phyloP scores from a whole-genome alignment of 108 stramenopile genomes.

The Chaetoceros tenuissimus region DNA sequence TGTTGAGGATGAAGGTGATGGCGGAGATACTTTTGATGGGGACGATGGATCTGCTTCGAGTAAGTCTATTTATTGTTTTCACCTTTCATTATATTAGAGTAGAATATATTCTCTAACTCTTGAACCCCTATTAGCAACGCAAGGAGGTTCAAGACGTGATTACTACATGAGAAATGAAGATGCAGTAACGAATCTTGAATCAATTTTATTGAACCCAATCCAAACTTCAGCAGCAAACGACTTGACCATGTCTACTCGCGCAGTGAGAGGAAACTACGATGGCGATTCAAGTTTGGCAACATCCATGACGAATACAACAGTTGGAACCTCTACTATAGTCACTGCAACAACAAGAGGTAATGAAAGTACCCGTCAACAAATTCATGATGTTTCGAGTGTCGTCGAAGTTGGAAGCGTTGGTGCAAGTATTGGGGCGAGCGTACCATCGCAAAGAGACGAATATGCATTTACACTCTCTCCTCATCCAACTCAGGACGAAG shows the following conservation, averaged over 20 bases:
- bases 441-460: background rate
- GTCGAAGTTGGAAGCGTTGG: background rate
- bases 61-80: constrained; percentile 10
- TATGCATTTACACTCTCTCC: background rate
- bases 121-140: constrained; percentile 6
- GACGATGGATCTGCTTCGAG: constrained; percentile 31
- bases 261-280: constrained; percentile 29
- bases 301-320: constrained; percentile 30
- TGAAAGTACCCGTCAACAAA: background rate
- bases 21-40: constrained; percentile 4
- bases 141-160: constrained; percentile 7
- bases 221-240: constrained; percentile 15
- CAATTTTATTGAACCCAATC: constrained; percentile 37
- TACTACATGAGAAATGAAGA: constrained; percentile 2
- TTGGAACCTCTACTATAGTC: constrained; percentile 16
- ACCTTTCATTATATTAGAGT: background rate
- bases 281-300: constrained; percentile 42
- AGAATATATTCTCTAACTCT: background rate
- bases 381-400: background rate
- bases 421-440: background rate
- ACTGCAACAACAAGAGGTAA: background rate
- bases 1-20: constrained; percentile 30
- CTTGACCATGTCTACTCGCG: constrained; percentile 33
- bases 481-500: background rate
- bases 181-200: constrained; percentile 33